Evolutionary conservation across 2,329 filamentous ascomycete species (phyloP).

Genomic region (Calonectria multiphialidica): DNA sequence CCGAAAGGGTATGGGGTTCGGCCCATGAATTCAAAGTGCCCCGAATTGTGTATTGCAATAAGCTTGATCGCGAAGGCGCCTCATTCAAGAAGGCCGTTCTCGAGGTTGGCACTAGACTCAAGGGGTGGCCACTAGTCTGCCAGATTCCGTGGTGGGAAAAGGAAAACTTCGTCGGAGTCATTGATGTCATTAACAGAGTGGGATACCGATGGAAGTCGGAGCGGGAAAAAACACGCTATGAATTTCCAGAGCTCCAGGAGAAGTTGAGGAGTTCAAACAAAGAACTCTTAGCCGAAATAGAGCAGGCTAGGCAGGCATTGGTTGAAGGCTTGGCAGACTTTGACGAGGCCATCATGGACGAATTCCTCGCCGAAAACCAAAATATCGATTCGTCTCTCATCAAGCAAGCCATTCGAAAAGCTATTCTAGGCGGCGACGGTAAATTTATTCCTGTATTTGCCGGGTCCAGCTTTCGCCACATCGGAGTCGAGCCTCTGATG

Average conservation of each 20-base stretch:
- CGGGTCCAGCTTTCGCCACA: slow-evolving; percentile 92
- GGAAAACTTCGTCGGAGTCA: slow-evolving; percentile 84
- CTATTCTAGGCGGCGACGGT: slow-evolving; percentile 76
- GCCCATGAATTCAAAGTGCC: slow-evolving; percentile 89
- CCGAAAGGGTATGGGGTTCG: slow-evolving; percentile 95
- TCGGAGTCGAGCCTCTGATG: slow-evolving; percentile 91
- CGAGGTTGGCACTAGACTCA: slow-evolving; percentile 84
- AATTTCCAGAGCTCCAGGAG: slow-evolving; percentile 44
- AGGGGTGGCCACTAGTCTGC: slow-evolving; percentile 89
- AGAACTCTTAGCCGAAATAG: slow-evolving; percentile 75
- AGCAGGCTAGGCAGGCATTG: slow-evolving; percentile 80
- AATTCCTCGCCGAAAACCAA: slow-evolving; percentile 82
- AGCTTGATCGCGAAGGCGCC: slow-evolving; percentile 82
- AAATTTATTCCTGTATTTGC: slow-evolving; percentile 88
- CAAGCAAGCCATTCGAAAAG: slow-evolving; percentile 79
- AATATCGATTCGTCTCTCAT: slow-evolving; percentile 78
- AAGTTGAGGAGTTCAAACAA: slow-evolving; percentile 61
- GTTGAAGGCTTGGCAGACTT: slow-evolving; percentile 89
- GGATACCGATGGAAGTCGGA: slow-evolving; percentile 77
- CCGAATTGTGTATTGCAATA: slow-evolving; percentile 82
- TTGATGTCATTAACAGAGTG: slow-evolving; percentile 82
- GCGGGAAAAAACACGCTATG: slow-evolving; percentile 52
- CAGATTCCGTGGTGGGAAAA: slow-evolving; percentile 96
- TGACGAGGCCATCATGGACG: slow-evolving; percentile 87
- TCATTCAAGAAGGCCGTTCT: slow-evolving; percentile 87